phyloP scores from a whole-genome alignment of 208 protist species.

The Trypanosomatidae sp. region DNA sequence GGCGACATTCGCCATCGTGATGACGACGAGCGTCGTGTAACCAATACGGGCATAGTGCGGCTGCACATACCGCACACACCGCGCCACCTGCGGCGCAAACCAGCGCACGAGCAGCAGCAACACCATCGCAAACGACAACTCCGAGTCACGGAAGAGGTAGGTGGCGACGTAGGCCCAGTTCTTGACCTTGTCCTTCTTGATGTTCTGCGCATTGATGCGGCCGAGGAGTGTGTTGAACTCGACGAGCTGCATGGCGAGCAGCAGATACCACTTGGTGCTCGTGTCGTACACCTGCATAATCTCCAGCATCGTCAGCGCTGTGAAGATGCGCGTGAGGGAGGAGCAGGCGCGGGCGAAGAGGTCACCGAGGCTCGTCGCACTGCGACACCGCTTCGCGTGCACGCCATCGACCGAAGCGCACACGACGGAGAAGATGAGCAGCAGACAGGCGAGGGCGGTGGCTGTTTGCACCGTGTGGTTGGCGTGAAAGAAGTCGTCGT shows the following conservation, averaged over 20 bases:
- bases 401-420: slow-evolving; percentile 73
- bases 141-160: slow-evolving; percentile 70
- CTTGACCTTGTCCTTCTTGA: slow-evolving; percentile 63
- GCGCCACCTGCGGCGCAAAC: slow-evolving; percentile 16
- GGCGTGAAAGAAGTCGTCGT: slow-evolving; percentile 31
- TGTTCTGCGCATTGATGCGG: slow-evolving; percentile 70
- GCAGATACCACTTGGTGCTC: slow-evolving; percentile 58
- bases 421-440: slow-evolving; percentile 45
- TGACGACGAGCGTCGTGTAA: slow-evolving; percentile 33
- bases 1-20: slow-evolving; percentile 52
- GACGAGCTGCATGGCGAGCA: slow-evolving; percentile 61
- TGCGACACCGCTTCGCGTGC: slow-evolving; percentile 64
- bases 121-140: slow-evolving; percentile 62
- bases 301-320: slow-evolving; percentile 65
- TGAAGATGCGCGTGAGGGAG: slow-evolving; percentile 67
- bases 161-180: slow-evolving; percentile 58
- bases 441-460: slow-evolving; percentile 39
- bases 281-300: slow-evolving; percentile 49
- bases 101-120: slow-evolving; percentile 40
- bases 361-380: slow-evolving; percentile 71
- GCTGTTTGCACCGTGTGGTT: slow-evolving; percentile 34
- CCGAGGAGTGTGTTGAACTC: slow-evolving; percentile 78
- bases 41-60: slow-evolving; percentile 10
- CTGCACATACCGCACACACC: slow-evolving; percentile 3
- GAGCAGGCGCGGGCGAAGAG: slow-evolving; percentile 76